A percentile compares a stretch with the other conserved stretches of the same genome.
phyloP scores from a whole-genome alignment of 805 yeast genomes.

The Alloascoidea hylecoeti region DNA sequence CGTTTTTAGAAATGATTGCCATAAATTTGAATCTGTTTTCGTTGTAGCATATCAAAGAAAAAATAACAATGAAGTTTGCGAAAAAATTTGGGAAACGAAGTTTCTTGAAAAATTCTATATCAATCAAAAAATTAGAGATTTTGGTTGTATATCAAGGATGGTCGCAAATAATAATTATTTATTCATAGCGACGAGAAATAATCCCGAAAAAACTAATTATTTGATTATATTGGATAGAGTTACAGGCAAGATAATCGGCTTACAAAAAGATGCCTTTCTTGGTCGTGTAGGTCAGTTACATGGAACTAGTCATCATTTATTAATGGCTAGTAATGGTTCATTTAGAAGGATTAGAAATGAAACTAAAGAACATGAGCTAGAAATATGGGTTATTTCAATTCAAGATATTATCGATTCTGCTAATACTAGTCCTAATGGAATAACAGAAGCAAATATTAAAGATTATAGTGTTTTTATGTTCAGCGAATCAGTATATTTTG shows the following conservation, averaged over 20 bases:
- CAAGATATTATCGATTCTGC: not conserved
- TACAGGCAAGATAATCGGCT: not conserved
- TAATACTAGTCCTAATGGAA: not conserved
- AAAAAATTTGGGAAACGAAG: not conserved
- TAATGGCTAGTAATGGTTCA: not conserved
- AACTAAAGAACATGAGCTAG: not conserved
- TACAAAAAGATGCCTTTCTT: not conserved
- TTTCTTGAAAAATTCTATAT: not conserved
- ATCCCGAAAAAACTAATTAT: not conserved
- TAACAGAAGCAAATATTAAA: not conserved
- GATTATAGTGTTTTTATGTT: not conserved
- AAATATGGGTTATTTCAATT: not conserved
- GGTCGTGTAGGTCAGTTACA: not conserved
- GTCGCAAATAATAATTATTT: not conserved
- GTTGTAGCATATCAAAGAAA: not conserved
- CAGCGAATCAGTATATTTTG: not conserved
- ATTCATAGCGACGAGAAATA: not conserved
- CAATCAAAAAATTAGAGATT: not conserved
- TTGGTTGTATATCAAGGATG: conserved; percentile 1
- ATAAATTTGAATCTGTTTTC: conserved; percentile 1
- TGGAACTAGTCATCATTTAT: not conserved
- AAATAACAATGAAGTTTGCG: conserved; percentile 1
- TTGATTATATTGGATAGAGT: not conserved
- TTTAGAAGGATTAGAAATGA: not conserved
- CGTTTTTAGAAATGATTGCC: not conserved